A percentile compares a stretch with the other conserved stretches of the same genome.
These are phyloP conservation scores for Eucalyptus pauciflora DNA, from an alignment of 345 rosid species.

Conservation along the genomic window DNA sequence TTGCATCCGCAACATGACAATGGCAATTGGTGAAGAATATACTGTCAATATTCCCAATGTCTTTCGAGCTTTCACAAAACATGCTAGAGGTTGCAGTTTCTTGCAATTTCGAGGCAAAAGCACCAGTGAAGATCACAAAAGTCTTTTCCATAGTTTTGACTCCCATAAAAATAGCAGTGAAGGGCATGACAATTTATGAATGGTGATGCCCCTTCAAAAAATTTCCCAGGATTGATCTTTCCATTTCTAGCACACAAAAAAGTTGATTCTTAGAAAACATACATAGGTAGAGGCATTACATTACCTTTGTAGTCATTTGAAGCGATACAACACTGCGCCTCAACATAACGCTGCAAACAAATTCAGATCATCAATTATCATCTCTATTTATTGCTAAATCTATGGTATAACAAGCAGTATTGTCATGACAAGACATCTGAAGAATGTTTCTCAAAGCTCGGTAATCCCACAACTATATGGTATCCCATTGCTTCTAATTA, in stretches of 20 bases:
- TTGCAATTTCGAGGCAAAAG: neutral
- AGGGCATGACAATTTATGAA: neutral
- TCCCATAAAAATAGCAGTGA: neutral
- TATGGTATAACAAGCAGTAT: neutral
- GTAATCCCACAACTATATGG: neutral
- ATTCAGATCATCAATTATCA: neutral
- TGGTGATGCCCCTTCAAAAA: neutral
- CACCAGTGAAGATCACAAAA: neutral
- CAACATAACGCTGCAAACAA: constrained; percentile 82
- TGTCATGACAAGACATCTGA: neutral
- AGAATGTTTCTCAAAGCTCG: neutral
- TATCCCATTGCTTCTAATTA: neutral
- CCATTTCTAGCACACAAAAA: neutral
- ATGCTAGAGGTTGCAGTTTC: neutral
- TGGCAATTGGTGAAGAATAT: neutral
- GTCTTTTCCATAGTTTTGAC: neutral
- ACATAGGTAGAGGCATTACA: neutral
- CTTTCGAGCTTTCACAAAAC: neutral
- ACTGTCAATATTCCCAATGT: neutral
- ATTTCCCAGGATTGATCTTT: neutral
- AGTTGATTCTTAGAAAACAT: neutral
- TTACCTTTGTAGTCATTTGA: constrained; percentile 93
- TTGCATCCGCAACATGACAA: neutral
- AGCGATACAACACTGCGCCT: constrained; percentile 88
- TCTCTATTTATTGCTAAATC: neutral